phyloP scores from a whole-genome alignment of 2,329 filamentous ascomycete species.

The Pyricularia sp. region DNA sequence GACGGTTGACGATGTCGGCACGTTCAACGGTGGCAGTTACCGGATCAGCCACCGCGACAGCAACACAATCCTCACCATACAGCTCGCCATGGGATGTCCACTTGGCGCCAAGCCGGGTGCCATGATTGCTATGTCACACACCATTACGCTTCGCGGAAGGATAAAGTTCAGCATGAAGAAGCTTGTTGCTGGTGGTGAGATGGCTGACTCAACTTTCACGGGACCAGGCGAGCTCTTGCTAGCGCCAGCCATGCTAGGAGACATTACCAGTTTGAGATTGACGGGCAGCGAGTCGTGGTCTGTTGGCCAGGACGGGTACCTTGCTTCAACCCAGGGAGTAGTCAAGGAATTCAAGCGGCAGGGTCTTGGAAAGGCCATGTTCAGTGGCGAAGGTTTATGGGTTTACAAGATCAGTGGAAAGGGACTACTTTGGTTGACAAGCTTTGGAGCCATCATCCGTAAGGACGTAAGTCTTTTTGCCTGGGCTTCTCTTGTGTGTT shows the following conservation, averaged over 20 bases:
- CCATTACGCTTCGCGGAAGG: conserved; percentile 71
- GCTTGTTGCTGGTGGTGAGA: conserved; percentile 71
- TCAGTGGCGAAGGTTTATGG: conserved; percentile 86
- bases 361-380: conserved; percentile 80
- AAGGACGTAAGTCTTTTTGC: conserved; percentile 63
- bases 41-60: conserved; percentile 85
- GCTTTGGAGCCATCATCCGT: conserved; percentile 87
- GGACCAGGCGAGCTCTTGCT: conserved; percentile 87
- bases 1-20: conserved; percentile 77
- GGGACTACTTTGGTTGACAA: conserved; percentile 82
- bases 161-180: conserved; percentile 89
- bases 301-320: conserved; percentile 77
- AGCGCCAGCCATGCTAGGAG: conserved; percentile 70
- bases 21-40: conserved; percentile 93
- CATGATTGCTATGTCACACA: conserved; percentile 93
- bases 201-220: conserved; percentile 70
- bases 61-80: conserved; percentile 82
- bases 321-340: conserved; percentile 80
- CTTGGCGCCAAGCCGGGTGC: conserved; percentile 72
- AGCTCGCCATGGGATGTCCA: conserved; percentile 83
- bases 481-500: conserved; percentile 8
- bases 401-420: conserved; percentile 77
- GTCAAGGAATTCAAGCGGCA: conserved; percentile 83
- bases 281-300: conserved; percentile 68
- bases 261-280: conserved; percentile 73